These are phyloP conservation scores for Blastobotrys attinorum DNA, from an alignment of 805 yeast species.

Conservation along the genomic window DNA sequence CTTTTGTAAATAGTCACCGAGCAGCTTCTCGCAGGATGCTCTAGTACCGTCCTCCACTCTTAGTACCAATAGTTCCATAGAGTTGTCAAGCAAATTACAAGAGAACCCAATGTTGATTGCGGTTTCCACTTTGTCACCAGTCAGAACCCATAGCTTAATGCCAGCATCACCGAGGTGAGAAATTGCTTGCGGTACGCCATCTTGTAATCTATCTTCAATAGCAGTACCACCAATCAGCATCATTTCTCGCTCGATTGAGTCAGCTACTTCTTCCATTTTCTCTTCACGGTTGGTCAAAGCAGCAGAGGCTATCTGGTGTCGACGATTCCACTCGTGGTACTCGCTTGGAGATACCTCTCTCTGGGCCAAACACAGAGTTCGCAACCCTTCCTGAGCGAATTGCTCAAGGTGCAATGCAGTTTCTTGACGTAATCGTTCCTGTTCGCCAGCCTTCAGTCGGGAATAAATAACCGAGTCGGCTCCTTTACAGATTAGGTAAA, in stretches of 20 bases:
- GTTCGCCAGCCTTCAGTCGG: slow-evolving; percentile 33
- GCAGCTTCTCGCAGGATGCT: slow-evolving; percentile 27
- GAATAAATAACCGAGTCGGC: slow-evolving; percentile 73
- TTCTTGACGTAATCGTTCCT: slow-evolving; percentile 41
- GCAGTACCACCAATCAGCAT: slow-evolving; percentile 72
- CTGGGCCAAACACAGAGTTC: slow-evolving; percentile 71
- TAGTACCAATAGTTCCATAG: slow-evolving; percentile 62
- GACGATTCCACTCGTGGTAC: slow-evolving; percentile 47
- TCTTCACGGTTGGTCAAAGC: slow-evolving; percentile 57
- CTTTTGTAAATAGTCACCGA: slow-evolving; percentile 43
- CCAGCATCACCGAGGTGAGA: slow-evolving; percentile 65
- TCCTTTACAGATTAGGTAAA: slow-evolving; percentile 58
- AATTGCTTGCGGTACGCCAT: slow-evolving; percentile 73
- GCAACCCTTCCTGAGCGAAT: slow-evolving; percentile 70
- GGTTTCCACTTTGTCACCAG: slow-evolving; percentile 83
- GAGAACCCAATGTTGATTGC: slow-evolving; percentile 83
- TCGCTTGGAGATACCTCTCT: slow-evolving; percentile 40
- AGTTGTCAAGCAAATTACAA: slow-evolving; percentile 63
- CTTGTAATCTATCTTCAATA: slow-evolving; percentile 72
- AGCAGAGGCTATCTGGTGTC: slow-evolving; percentile 51
- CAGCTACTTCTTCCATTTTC: slow-evolving; percentile 48
- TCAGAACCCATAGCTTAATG: slow-evolving; percentile 74
- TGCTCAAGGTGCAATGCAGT: slow-evolving; percentile 68
- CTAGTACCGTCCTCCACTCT: slow-evolving; percentile 28
- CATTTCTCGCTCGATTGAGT: slow-evolving; percentile 52